Evolutionary conservation across 2,329 filamentous ascomycete genomes (phyloP).

Genomic region (Dactylonectria macrodidyma): DNA sequence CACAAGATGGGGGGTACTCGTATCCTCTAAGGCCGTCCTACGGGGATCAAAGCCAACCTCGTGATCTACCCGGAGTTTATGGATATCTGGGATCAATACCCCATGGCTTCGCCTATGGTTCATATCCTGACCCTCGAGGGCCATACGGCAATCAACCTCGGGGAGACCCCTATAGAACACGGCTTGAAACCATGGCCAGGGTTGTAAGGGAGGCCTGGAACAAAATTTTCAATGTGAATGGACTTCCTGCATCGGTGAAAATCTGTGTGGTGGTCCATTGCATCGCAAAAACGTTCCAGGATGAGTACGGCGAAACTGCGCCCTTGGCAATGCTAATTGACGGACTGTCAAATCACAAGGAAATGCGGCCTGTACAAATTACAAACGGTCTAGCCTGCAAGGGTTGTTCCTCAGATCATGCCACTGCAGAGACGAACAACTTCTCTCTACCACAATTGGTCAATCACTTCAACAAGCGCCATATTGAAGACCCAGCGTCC

Average conservation of each 20-base stretch:
- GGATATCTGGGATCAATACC: constrained; percentile 11
- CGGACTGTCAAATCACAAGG: constrained; percentile 68
- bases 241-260: constrained; percentile 73
- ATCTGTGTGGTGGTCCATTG: constrained; percentile 77
- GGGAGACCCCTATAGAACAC: constrained; percentile 55
- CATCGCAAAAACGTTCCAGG: constrained; percentile 69
- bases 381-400: constrained; percentile 70
- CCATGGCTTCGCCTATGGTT: constrained; percentile 15
- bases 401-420: constrained; percentile 62
- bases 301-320: constrained; percentile 70
- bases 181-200: constrained; percentile 67
- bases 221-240: constrained; percentile 70
- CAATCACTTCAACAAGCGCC: constrained; percentile 68
- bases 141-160: constrained; percentile 12
- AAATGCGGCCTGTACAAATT: constrained; percentile 70
- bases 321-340: constrained; percentile 73
- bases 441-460: constrained; percentile 73
- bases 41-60: constrained; percentile 16
- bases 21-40: constrained; percentile 31
- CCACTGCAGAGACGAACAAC: constrained; percentile 52
- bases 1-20: constrained; percentile 27
- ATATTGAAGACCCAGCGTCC: constrained; percentile 51
- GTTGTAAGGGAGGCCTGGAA: constrained; percentile 76
- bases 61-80: constrained; percentile 25
- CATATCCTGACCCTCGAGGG: constrained; percentile 24